Evolutionary conservation across 257 asterid species (phyloP).

Genomic region (Plantago elongata): DNA sequence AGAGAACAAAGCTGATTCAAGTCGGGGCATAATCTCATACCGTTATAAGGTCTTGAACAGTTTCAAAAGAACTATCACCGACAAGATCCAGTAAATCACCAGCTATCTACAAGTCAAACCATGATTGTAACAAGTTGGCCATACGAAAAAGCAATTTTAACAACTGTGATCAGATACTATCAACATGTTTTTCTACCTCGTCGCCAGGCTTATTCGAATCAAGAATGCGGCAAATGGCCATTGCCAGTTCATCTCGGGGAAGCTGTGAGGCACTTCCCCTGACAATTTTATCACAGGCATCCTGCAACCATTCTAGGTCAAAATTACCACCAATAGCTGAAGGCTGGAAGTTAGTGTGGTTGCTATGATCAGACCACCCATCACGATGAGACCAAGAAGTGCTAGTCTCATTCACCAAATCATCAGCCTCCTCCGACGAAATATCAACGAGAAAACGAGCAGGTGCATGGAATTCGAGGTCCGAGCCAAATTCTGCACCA

Average conservation of each 20-base stretch:
- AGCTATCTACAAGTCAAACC: slow-evolving; percentile 54
- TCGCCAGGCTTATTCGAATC: slow-evolving; percentile 96
- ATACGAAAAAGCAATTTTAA: slow-evolving; percentile 3
- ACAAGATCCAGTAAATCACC: slow-evolving; percentile 95
- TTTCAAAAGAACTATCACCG: slow-evolving; percentile 91
- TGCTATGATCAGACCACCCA: slow-evolving; percentile 38
- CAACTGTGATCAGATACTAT: slow-evolving; percentile 9
- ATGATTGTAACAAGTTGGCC: slow-evolving; percentile 21
- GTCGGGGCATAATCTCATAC: slow-evolving; percentile 31
- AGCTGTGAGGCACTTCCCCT: slow-evolving; percentile 70
- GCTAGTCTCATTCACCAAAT: slow-evolving; percentile 39
- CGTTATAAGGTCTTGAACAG: slow-evolving; percentile 84
- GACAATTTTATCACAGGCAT: slow-evolving; percentile 73
- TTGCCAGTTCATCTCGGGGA: slow-evolving; percentile 91
- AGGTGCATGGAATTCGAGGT: slow-evolving; percentile 68
- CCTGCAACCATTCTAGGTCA: slow-evolving; percentile 84
- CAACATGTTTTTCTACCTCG: slow-evolving; percentile 53
- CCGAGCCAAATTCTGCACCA: slow-evolving; percentile 81
- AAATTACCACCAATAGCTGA: slow-evolving; percentile 37
- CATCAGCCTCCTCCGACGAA: slow-evolving; percentile 48
- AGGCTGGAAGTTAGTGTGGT: slow-evolving; percentile 30
- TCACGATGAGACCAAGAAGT: slow-evolving; percentile 33
- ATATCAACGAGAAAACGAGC: slow-evolving; percentile 71
- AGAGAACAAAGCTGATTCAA: slow-evolving; percentile 12
- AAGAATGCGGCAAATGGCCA: slow-evolving; percentile 90